These are phyloP conservation scores for Aspergillus japonicus DNA, from an alignment of 2,329 filamentous ascomycete species.

Conservation along the genomic window DNA sequence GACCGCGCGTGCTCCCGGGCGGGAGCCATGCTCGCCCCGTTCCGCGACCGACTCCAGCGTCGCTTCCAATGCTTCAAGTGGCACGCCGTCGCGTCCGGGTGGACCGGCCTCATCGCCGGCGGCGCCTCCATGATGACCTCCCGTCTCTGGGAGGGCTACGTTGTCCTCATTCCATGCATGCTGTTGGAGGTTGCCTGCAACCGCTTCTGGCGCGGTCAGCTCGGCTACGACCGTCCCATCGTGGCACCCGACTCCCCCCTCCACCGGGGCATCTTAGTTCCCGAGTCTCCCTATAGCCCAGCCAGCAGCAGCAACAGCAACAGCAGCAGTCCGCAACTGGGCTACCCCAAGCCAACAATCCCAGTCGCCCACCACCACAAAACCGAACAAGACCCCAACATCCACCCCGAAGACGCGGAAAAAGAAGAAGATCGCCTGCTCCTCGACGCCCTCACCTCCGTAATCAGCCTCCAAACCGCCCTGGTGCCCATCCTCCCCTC, in stretches of 20 bases:
- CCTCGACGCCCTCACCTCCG: constrained; percentile 9
- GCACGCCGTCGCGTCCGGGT: constrained; percentile 48
- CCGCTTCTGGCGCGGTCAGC: constrained; percentile 47
- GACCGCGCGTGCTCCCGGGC: constrained; percentile 24
- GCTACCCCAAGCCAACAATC: background rate
- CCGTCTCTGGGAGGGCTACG: constrained; percentile 54
- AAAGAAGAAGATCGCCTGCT: constrained; percentile 12
- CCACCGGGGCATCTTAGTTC: background rate
- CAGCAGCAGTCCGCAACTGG: background rate
- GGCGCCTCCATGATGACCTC: constrained; percentile 53
- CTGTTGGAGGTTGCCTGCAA: constrained; percentile 49
- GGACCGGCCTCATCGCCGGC: constrained; percentile 49
- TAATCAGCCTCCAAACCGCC: constrained; percentile 9
- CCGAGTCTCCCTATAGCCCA: background rate
- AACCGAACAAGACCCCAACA: background rate
- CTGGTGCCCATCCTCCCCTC: constrained; percentile 1
- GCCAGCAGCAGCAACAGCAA: background rate
- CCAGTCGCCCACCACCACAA: background rate
- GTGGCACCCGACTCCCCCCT: constrained; percentile 11
- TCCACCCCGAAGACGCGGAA: constrained; percentile 1
- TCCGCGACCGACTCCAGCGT: constrained; percentile 33
- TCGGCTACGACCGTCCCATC: constrained; percentile 47
- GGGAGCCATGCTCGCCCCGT: constrained; percentile 16
- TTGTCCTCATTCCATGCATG: constrained; percentile 53
- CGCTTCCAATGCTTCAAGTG: constrained; percentile 46